Evolutionary conservation across 306 rosid species (phyloP).

Genomic region (Dryas alaskensis): DNA sequence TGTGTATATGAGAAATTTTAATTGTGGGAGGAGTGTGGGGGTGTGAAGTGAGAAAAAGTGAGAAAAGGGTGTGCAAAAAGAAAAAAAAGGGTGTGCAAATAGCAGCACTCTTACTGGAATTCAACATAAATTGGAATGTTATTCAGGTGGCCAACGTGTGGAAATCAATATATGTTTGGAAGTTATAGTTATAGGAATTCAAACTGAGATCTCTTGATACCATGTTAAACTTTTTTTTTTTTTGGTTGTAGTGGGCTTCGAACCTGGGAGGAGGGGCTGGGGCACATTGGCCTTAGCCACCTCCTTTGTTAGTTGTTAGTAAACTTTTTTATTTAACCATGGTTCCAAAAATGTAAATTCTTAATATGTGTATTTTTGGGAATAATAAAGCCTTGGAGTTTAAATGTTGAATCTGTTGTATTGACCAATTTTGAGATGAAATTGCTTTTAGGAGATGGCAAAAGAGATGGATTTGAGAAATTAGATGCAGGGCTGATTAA

Average conservation of each 20-base stretch:
- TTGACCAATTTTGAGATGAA: conserved; percentile 12
- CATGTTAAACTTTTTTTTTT: not conserved
- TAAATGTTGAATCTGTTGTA: not conserved
- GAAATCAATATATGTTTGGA: not conserved
- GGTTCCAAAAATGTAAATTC: not conserved
- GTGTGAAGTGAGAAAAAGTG: no score
- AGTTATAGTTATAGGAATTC: not conserved
- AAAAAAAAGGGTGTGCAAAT: no score
- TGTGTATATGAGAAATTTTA: no score
- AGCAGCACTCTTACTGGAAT: no score
- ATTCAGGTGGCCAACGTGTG: not conserved
- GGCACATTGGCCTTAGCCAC: no score
- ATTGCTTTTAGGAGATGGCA: not conserved
- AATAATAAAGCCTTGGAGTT: not conserved
- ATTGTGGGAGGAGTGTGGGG: no score
- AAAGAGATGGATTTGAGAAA: conserved; percentile 9
- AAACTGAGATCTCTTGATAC: not conserved
- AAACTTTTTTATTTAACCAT: not conserved
- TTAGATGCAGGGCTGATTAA: not conserved
- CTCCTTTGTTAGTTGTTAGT: no score
- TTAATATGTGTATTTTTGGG: not conserved
- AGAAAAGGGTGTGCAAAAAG: no score
- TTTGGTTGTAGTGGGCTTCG: no score
- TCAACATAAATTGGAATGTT: no score
- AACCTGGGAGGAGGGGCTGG: no score